Evolutionary conservation across 129 eudicot species (phyloP), one percentile per base, ranked within the genome.

Genomic region (Calendula officinalis): DNA sequence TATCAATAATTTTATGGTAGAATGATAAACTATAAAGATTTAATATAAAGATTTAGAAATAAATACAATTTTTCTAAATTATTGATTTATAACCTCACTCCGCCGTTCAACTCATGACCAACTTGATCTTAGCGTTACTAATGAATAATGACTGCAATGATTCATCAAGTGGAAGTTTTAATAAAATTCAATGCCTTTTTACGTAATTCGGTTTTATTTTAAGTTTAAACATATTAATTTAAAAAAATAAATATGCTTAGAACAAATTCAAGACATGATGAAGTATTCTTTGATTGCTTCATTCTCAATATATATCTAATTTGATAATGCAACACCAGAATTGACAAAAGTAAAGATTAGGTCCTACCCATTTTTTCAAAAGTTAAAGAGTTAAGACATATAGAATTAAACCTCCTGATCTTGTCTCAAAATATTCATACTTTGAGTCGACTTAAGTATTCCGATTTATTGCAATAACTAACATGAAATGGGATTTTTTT

Each of bases 301-400:
- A 9, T 71, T 9, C 13, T 49, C 54, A 61, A 50, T 40, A 50
- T 41, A 41, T 16, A 60, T 60, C 35, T 71, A 49, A 22, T 12
- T 13, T 22, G 40, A 47, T 53, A 22, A 7, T 38, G 38, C 69
- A 63, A 56, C 57, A 55, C 17, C 58, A 64, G 61, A 64, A 57
- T 56, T 63, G 60, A 65, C 71, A 70, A 62, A 76, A 76, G 75
- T 17, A 70, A 66, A 30, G 17, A 41, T 60, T 12, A 58, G 62
- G 47, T 40, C 53, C 72, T 66, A 74, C 78, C 43, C 62, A 64
- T 6, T 56, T 41, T 41, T 56, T 13, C 33, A 38, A 49, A 56
- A 56, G 61, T 52, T 66, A 37, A 37, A 60, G 65, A 68, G 37
- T 39, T 46, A 22, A 11, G 40, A 56, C 38, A 58, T 40, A 8